Evolutionary conservation across 305 asterid genomes (phyloP), one percentile per base, ranked within the genome.

Genomic region (Coffea humblotiana): DNA sequence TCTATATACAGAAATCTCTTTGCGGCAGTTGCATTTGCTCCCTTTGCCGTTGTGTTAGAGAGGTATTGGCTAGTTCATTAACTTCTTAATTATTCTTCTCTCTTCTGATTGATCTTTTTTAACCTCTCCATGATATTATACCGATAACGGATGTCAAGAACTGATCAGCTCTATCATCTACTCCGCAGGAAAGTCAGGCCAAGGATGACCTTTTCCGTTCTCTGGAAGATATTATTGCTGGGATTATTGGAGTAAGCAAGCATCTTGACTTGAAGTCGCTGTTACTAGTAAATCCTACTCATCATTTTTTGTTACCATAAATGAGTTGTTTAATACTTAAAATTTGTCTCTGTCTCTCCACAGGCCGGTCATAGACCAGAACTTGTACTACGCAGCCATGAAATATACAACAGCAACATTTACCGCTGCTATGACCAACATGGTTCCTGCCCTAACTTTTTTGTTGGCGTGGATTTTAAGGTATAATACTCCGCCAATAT

Each of bases 331-430:
- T 40, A 40, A 40, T 37, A 63, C 43, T 8, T 0, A 10, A 14
- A 25, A 61, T 11, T 43, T 40, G 2, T 75, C 18, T 27, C 14
- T 40, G 2, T 75, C 18, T 27, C 14, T 12, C 47, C 80, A 23
- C 85, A 94, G 98, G 78, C 97, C 97, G 0, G 93, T 92, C 2
- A 80, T 94, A 52, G 97, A 88, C 61, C 97, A 90, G 77, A 92
- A 90, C 81, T 76, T 94, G 77, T 94, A 86, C 77, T 94, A 86
- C 70, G 79, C 81, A 9, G 97, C 95, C 47, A 82, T 92, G 93
- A 86, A 86, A 72, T 86, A 88, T 65, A 88, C 96, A 4, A 85
- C 94, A 7, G 94, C 97, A 18, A 94, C 96, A 52, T 90, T 87
- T 79, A 82, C 98, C 19, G 63, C 88, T 1, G 88, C 94, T 5